Evolutionary conservation across 352 stramenopile genomes (phyloP).

Genomic region (Lagenidium giganteum): DNA sequence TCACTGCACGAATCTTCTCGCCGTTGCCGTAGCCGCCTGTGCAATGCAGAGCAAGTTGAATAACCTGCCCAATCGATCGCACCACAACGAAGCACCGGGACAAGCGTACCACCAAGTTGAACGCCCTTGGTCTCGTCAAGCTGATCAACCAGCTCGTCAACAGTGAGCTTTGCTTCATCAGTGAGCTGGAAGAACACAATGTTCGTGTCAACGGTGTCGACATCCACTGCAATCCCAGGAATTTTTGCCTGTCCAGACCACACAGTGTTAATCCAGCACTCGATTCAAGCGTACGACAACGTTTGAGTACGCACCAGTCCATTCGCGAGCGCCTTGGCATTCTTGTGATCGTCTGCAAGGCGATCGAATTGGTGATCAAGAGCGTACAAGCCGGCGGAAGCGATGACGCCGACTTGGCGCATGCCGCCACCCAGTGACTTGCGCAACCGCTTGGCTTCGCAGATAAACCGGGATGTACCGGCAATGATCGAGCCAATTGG

Average conservation of each 20-base stretch:
- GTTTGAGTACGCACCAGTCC: conserved; percentile 24
- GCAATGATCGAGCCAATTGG: conserved; percentile 93
- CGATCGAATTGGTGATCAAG: conserved; percentile 86
- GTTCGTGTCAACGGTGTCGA: conserved; percentile 79
- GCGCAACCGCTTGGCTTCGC: conserved; percentile 83
- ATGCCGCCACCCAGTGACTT: conserved; percentile 98
- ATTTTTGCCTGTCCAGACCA: conserved; percentile 25
- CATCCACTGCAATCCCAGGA: conserved; percentile 59
- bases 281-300: not conserved
- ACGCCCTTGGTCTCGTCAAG: conserved; percentile 67
- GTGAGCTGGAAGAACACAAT: conserved; percentile 80
- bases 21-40: conserved; percentile 52
- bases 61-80: not conserved
- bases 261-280: too few species aligned
- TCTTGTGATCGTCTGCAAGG: conserved; percentile 77
- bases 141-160: conserved; percentile 38
- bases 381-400: conserved; percentile 89
- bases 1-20: conserved; percentile 60
- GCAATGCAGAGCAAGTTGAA: not conserved
- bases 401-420: conserved; percentile 94
- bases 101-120: conserved; percentile 35
- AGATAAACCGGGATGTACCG: conserved; percentile 86
- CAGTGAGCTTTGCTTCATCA: conserved; percentile 52
- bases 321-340: conserved; percentile 62
- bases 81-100: not conserved